These are phyloP conservation scores for Rhizophlyctis rosea DNA, from an alignment of 192 early-diverging fungal species.

Conservation along the genomic window DNA sequence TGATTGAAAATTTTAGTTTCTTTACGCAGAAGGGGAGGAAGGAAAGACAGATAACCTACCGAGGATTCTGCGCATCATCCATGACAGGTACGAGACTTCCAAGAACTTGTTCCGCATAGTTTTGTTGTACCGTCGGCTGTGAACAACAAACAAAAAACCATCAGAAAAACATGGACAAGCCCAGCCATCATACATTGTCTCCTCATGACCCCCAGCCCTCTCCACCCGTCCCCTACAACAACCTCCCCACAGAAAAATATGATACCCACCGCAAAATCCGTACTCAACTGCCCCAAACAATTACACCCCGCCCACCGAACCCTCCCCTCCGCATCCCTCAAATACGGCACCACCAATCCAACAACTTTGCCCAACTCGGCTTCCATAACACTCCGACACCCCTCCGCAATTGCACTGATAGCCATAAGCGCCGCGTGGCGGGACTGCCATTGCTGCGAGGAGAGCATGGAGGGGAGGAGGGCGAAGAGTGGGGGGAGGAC, in stretches of 20 bases:
- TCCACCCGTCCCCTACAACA: no score
- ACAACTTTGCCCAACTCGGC: constrained; percentile 83
- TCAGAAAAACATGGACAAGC: no score
- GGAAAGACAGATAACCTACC: no score
- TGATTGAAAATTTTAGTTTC: no score
- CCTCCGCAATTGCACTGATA: constrained; percentile 95
- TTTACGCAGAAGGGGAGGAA: no score
- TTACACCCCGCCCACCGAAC: constrained; percentile 97
- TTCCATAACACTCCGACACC: constrained; percentile 92
- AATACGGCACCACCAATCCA: constrained; percentile 70
- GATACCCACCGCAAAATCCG: constrained; percentile 75
- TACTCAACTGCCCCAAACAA: constrained; percentile 95
- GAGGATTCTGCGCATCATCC: no score
- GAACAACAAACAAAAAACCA: background rate
- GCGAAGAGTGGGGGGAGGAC: constrained; percentile 86
- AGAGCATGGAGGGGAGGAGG: constrained; percentile 86
- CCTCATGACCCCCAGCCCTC: no score
- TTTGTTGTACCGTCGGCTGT: constrained; percentile 33
- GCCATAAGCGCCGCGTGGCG: constrained; percentile 92
- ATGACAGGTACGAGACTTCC: constrained; percentile 81
- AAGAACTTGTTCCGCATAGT: constrained; percentile 45
- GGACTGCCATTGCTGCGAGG: constrained; percentile 78
- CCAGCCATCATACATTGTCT: no score
- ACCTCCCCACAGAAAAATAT: no score
- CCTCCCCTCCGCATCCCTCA: constrained; percentile 87